Evolutionary conservation across 2,329 filamentous ascomycete species (phyloP).

Genomic region (Neopestalotiopsis sp.): DNA sequence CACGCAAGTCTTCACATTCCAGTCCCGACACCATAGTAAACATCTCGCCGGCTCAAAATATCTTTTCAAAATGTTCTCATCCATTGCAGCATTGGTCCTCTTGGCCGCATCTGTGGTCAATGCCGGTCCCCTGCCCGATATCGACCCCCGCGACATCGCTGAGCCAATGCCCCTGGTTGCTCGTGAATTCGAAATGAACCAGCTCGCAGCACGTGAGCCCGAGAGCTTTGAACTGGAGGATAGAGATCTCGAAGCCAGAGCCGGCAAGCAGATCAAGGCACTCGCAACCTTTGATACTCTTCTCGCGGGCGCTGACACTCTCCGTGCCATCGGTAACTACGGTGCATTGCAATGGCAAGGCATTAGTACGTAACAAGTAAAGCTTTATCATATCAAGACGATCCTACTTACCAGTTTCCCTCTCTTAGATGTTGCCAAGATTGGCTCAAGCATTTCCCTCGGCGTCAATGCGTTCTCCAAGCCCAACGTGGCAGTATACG

Average conservation of each 20-base stretch:
- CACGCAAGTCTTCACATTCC: background rate
- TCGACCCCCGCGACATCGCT: background rate
- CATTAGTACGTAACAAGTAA: background rate
- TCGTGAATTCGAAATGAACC: background rate
- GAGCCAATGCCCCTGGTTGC: background rate
- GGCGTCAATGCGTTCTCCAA: background rate
- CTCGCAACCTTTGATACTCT: slow-evolving; percentile 2
- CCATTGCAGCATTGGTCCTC: slow-evolving; percentile 3
- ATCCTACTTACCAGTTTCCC: background rate
- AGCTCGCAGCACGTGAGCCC: background rate
- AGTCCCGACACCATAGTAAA: background rate
- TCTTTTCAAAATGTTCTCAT: background rate
- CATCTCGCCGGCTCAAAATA: background rate
- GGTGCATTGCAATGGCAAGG: background rate
- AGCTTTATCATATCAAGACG: background rate
- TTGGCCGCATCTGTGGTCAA: background rate
- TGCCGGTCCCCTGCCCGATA: background rate
- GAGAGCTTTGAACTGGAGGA: background rate
- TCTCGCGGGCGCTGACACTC: background rate
- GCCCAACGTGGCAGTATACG: slow-evolving; percentile 6
- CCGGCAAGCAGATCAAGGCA: background rate
- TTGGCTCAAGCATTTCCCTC: background rate
- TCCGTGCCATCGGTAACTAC: background rate
- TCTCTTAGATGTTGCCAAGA: slow-evolving; percentile 1
- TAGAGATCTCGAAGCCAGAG: background rate